Evolutionary conservation across 2,329 filamentous ascomycete species (phyloP), one percentile per base, ranked within the genome.

Genomic region (Cercospora brassicicola): DNA sequence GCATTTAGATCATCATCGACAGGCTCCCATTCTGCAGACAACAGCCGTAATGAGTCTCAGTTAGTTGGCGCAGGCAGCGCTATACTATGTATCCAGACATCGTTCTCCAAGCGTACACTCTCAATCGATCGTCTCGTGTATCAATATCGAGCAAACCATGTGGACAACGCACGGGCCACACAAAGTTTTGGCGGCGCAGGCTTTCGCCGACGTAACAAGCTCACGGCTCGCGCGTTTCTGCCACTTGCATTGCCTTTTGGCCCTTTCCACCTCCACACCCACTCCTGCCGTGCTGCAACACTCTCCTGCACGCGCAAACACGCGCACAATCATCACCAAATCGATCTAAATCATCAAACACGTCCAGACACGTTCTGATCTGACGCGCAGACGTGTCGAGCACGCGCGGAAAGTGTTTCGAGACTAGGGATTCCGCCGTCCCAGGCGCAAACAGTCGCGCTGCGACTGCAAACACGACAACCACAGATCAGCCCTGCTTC

Each of bases 361-460:
- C 53, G 67, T 63, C 30, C 30, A 15, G 9, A 56, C 33, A 62
- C 59, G 65, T 33, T 20, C 26, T 4, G 13, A 31, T 42, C 28
- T 23, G 2, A 55, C 65, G 59, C 48, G 62, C 63, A 59, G 28
- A 65, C 56, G 64, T 36, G 33, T 33, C 31, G 31, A 68, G 56
- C 66, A 65, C 64, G 68, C 63, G 63, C 67, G 62, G 39, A 59
- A 62, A 65, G 30, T 61, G 56, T 62, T 48, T 62, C 36, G 55
- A 28, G 45, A 33, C 26, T 51, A 59, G 62, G 42, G 39, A 36
- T 62, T 33, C 53, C 51, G 55, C 57, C 62, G 51, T 56, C 28
- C 59, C 55, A 65, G 66, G 66, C 70, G 70, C 70, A 64, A 60
- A 18, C 56, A 66, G 53, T 64, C 68, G 65, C 68, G 53, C 57